Evolutionary conservation across 805 yeast species (phyloP).

Genomic region (Wickerhamiella parazyma): DNA sequence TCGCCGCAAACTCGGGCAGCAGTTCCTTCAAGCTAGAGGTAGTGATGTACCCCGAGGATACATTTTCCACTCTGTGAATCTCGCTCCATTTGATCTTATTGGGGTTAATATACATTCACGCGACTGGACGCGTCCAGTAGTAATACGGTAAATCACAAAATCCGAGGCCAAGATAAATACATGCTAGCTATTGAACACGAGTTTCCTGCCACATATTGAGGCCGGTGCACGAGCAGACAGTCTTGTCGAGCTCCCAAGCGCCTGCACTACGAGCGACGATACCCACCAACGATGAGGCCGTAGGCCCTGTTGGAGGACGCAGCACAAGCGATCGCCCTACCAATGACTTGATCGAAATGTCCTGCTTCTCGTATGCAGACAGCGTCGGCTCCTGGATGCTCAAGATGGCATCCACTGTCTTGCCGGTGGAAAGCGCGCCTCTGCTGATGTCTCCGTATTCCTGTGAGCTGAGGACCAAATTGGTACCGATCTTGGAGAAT

Average conservation of each 20-base stretch:
- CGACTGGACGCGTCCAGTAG: too few species aligned
- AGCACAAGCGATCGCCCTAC: conserved; percentile 18
- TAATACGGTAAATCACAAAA: not conserved
- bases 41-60: too few species aligned
- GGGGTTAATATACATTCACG: too few species aligned
- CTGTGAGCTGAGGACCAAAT: conserved; percentile 23
- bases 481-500: not conserved
- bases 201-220: conserved; percentile 88
- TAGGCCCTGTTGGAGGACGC: conserved; percentile 11
- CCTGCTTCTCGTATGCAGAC: not conserved
- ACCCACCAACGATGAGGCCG: conserved; percentile 41
- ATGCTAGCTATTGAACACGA: not conserved
- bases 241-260: conserved; percentile 88
- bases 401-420: conserved; percentile 27
- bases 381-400: not conserved
- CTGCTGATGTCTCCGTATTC: conserved; percentile 61
- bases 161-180: not conserved
- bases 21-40: too few species aligned
- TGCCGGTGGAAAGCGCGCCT: conserved; percentile 27
- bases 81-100: too few species aligned
- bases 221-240: conserved; percentile 89
- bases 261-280: conserved; percentile 96
- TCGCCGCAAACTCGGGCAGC: too few species aligned
- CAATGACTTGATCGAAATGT: conserved; percentile 9
- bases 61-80: too few species aligned